Evolutionary conservation across 345 rosid species (phyloP).

Genomic region (Gossypium bickii): DNA sequence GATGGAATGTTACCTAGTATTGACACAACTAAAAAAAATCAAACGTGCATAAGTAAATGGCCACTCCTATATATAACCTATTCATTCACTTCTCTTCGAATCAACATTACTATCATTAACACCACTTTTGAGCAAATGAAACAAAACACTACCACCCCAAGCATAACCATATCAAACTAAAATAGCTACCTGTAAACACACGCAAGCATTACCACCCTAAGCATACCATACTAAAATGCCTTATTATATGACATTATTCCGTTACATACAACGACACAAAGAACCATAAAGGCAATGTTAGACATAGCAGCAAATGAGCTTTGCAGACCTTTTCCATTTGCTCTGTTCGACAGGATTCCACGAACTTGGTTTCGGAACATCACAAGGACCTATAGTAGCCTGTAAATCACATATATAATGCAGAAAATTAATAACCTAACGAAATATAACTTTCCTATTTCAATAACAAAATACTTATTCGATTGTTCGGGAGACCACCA

Average conservation of each 20-base stretch:
- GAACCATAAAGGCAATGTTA: background rate
- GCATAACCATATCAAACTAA: background rate
- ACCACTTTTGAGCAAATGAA: background rate
- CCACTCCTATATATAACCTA: too few species aligned
- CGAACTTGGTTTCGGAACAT: conserved; percentile 73
- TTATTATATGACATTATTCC: background rate
- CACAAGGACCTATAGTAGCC: conserved; percentile 95
- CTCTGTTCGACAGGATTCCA: conserved; percentile 96
- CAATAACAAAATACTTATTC: background rate
- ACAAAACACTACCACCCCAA: background rate
- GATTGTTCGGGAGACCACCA: conserved; percentile 9
- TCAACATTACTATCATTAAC: background rate
- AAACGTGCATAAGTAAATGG: too few species aligned
- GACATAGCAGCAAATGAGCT: background rate
- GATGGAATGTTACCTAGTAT: background rate
- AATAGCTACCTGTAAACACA: background rate
- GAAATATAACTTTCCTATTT: conserved; percentile 12
- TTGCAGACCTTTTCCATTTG: conserved; percentile 87
- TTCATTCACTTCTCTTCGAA: background rate
- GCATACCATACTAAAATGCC: background rate
- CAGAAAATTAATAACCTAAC: conserved; percentile 15
- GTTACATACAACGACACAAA: background rate
- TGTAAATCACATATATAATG: conserved; percentile 38
- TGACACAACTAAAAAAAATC: background rate
- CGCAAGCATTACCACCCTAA: background rate